These are phyloP conservation scores for Trichophyton simii DNA, from an alignment of 2,329 filamentous ascomycete species.

Conservation along the genomic window DNA sequence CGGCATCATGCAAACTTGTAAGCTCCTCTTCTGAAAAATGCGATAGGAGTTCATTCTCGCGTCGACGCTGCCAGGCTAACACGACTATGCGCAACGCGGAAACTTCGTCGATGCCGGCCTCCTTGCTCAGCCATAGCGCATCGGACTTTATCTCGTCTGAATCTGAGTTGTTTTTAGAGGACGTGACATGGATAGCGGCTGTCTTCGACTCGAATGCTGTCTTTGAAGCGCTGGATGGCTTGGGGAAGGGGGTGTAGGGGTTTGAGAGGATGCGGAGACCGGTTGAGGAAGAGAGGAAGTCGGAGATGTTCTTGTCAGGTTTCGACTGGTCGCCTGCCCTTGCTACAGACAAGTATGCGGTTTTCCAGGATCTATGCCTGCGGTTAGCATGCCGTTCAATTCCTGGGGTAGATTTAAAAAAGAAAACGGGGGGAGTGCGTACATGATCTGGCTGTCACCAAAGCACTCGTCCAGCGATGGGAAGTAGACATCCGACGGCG, in stretches of 20 bases:
- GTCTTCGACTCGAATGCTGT: conserved; percentile 70
- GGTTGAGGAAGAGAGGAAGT: conserved; percentile 59
- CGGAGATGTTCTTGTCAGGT: conserved; percentile 46
- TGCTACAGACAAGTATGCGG: conserved; percentile 42
- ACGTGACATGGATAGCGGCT: conserved; percentile 70
- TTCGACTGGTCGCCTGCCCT: conserved; percentile 32
- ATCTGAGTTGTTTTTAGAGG: conserved; percentile 55
- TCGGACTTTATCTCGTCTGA: conserved; percentile 73
- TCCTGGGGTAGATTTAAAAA: no score
- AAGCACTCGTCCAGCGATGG: conserved; percentile 77
- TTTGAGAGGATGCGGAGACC: conserved; percentile 56
- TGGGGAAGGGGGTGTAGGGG: conserved; percentile 55
- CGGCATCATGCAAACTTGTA: conserved; percentile 61
- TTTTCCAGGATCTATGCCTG: conserved; percentile 45
- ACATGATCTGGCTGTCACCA: conserved; percentile 71
- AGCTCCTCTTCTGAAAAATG: conserved; percentile 67
- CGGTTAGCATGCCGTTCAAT: conserved; percentile 19
- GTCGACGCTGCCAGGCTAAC: conserved; percentile 69
- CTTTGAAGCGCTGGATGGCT: conserved; percentile 51
- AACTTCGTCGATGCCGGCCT: conserved; percentile 65
- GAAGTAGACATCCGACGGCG: conserved; percentile 59
- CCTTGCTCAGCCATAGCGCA: conserved; percentile 71
- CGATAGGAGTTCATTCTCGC: conserved; percentile 57
- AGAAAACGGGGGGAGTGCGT: conserved; percentile 15
- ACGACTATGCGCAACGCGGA: conserved; percentile 68